Conservation (phyloP, 176 grass and related monocot species). For the Carex parvula region DNA sequence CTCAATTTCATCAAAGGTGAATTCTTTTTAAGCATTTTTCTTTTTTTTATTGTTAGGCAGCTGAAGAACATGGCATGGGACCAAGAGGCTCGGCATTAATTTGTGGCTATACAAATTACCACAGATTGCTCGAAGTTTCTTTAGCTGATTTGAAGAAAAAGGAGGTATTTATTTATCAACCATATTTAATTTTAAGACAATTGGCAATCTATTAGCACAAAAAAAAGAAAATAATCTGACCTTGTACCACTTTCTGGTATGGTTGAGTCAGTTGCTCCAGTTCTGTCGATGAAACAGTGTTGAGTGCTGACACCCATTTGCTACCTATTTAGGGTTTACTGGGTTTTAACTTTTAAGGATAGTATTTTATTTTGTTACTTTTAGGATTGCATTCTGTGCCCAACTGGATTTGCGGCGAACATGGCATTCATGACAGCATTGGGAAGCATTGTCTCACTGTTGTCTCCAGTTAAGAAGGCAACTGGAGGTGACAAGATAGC, state of each 20-base stretch:
- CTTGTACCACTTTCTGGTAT: no score
- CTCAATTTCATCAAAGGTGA: background rate
- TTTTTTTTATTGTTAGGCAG: constrained; percentile 46
- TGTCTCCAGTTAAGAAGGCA: constrained; percentile 43
- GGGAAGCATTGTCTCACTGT: constrained; percentile 60
- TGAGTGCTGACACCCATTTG: no score
- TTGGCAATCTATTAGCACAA: background rate
- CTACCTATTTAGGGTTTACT: no score
- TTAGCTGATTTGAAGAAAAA: constrained; percentile 73
- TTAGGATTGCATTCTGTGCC: constrained; percentile 87
- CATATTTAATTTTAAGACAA: background rate
- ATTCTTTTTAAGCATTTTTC: background rate
- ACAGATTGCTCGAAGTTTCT: constrained; percentile 59
- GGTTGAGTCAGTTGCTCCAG: no score
- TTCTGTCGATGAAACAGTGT: no score
- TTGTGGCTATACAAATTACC: constrained; percentile 75
- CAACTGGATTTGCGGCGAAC: constrained; percentile 86
- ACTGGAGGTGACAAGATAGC: constrained; percentile 44
- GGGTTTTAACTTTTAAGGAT: no score
- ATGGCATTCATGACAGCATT: constrained; percentile 68
- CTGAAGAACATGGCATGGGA: constrained; percentile 73
- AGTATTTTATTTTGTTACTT: no score
- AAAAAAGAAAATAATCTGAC: background rate
- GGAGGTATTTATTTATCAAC: constrained; percentile 35
- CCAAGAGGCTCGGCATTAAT: constrained; percentile 79